These are phyloP conservation scores for Boletus rubroflammeus DNA, from an alignment of 768 basidiomycete genomes.

Conservation along the genomic window DNA sequence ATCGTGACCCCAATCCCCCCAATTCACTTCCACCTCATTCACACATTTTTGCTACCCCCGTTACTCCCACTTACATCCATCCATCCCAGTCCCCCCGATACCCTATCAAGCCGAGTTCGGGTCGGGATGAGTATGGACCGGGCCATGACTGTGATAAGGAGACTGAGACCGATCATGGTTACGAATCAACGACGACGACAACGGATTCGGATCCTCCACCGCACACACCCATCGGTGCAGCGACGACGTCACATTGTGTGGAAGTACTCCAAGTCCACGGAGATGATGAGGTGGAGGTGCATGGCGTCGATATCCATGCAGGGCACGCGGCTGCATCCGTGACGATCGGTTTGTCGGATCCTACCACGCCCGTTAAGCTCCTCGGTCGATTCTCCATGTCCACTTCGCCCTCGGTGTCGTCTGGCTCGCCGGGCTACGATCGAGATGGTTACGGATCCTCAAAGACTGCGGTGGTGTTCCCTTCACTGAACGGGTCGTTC, in stretches of 20 bases:
- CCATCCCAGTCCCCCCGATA: constrained; percentile 1
- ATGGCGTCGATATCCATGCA: constrained; percentile 6
- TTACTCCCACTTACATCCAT: not conserved
- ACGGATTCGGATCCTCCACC: constrained; percentile 28
- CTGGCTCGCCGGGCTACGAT: not conserved
- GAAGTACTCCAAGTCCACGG: constrained; percentile 8
- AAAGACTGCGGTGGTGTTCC: constrained; percentile 17
- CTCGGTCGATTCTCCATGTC: constrained; percentile 10
- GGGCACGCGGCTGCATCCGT: not conserved
- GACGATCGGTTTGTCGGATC: constrained; percentile 9
- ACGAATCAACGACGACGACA: constrained; percentile 26
- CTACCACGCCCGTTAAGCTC: constrained; percentile 17
- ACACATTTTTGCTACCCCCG: constrained; percentile 2
- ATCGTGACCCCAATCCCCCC: constrained; percentile 5
- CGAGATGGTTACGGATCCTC: constrained; percentile 8
- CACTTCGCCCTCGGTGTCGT: not conserved
- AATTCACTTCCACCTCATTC: constrained; percentile 4
- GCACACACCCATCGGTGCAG: constrained; percentile 22
- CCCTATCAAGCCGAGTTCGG: not conserved
- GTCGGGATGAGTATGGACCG: constrained; percentile 1
- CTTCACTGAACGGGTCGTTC: constrained; percentile 25
- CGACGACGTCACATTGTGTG: constrained; percentile 2
- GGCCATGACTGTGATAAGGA: constrained; percentile 21
- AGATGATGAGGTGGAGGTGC: constrained; percentile 11
- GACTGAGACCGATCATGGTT: constrained; percentile 23